phyloP scores from a whole-genome alignment of 1,284 basidiomycete species.

The Trametes sp. region DNA sequence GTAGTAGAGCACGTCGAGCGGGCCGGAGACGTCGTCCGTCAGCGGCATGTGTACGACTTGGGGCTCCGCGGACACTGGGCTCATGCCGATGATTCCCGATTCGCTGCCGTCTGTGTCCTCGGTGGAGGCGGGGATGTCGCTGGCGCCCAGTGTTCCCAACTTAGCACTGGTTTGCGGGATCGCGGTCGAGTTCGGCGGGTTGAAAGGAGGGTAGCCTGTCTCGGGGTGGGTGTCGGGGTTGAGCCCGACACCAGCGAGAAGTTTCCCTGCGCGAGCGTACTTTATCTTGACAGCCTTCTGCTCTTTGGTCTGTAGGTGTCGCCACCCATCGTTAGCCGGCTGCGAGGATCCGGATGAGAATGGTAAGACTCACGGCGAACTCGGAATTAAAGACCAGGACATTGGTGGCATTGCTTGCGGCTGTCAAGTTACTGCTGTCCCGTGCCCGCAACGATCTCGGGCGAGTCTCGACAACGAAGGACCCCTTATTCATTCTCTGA shows the following conservation, averaged over 20 bases:
- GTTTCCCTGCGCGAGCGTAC: slow-evolving; percentile 46
- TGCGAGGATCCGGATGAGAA: neutral
- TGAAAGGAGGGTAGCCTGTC: slow-evolving; percentile 35
- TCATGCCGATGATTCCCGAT: slow-evolving; percentile 27
- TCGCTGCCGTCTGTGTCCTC: slow-evolving; percentile 4
- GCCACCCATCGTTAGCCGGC: neutral
- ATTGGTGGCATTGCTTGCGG: neutral
- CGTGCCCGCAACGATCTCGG: neutral
- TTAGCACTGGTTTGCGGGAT: neutral
- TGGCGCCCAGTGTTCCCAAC: slow-evolving; percentile 2
- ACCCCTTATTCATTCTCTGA: neutral
- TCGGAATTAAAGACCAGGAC: slow-evolving; percentile 32
- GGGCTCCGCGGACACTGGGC: slow-evolving; percentile 19
- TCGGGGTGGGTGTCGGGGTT: slow-evolving; percentile 42
- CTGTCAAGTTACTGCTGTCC: neutral
- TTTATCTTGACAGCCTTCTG: slow-evolving; percentile 44
- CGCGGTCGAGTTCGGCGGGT: slow-evolving; percentile 29
- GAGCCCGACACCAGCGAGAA: slow-evolving; percentile 47
- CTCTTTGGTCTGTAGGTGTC: slow-evolving; percentile 39
- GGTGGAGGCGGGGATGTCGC: slow-evolving; percentile 9
- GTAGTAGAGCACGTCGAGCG: slow-evolving; percentile 59
- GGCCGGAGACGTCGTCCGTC: slow-evolving; percentile 47
- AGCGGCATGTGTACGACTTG: slow-evolving; percentile 43
- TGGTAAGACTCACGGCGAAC: slow-evolving; percentile 26
- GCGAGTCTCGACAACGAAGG: neutral